Percentiles rank a stretch among this genome's conserved stretches.
Conservation (phyloP, 1,284 basidiomycete species). For the Earliella scabrosa region DNA sequence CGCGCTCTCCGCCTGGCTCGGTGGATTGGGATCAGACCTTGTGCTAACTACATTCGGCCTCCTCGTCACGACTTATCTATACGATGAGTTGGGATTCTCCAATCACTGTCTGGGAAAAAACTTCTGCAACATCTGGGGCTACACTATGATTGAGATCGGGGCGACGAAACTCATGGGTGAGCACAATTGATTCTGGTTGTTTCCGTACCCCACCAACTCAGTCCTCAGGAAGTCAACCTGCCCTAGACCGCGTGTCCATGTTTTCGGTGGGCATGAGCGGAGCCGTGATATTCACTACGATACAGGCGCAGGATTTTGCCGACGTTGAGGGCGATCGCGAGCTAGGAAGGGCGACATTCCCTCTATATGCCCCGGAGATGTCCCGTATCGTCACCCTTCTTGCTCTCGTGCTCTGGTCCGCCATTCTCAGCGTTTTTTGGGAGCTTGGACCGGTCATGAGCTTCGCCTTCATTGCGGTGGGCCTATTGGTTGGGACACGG, state of each 20-base stretch:
- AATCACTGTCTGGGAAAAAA: conserved; percentile 35
- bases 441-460: conserved; percentile 21
- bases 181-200: neutral
- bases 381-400: conserved; percentile 33
- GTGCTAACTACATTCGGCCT: conserved; percentile 29
- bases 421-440: conserved; percentile 30
- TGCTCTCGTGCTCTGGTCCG: conserved; percentile 35
- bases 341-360: conserved; percentile 37
- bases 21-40: conserved; percentile 29
- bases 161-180: conserved; percentile 35
- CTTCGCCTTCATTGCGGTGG: conserved; percentile 26
- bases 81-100: conserved; percentile 34
- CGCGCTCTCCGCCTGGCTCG: conserved; percentile 32
- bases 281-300: conserved; percentile 39
- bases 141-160: conserved; percentile 37
- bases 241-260: conserved; percentile 27
- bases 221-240: conserved; percentile 14
- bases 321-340: conserved; percentile 38
- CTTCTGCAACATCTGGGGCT: conserved; percentile 37
- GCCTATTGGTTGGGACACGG: conserved; percentile 31
- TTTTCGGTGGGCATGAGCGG: conserved; percentile 33
- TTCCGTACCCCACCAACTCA: neutral
- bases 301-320: conserved; percentile 40
- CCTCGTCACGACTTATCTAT: conserved; percentile 33
- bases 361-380: conserved; percentile 36